These are phyloP conservation scores for Aspergillus biplanus DNA, from an alignment of 495 filamentous ascomycete genomes.

Conservation along the genomic window DNA sequence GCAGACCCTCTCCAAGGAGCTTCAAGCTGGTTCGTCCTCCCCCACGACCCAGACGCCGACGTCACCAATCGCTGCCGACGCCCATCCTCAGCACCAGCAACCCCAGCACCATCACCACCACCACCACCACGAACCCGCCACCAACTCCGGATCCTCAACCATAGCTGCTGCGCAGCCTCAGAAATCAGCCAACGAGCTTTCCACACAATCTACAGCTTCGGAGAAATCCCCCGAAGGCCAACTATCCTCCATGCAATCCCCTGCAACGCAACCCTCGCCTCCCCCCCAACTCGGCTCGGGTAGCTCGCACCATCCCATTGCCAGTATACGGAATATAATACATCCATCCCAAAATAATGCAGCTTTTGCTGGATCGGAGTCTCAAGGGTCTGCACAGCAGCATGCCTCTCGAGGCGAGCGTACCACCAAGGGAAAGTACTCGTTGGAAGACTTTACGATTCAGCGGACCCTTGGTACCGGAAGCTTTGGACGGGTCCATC, in stretches of 20 bases:
- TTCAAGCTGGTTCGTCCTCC: conserved; percentile 59
- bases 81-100: conserved; percentile 29
- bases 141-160: conserved; percentile 15
- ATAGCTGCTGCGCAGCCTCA: conserved; percentile 13
- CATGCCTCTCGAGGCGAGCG: conserved; percentile 47
- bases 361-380: conserved; percentile 16
- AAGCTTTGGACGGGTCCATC: conserved; percentile 93
- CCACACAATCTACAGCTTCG: conserved; percentile 24
- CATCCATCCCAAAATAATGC: conserved; percentile 37
- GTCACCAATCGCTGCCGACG: conserved; percentile 45
- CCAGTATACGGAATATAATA: conserved; percentile 51
- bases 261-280: conserved; percentile 37
- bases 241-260: conserved; percentile 49
- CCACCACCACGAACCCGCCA: conserved; percentile 27
- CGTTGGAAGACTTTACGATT: conserved; percentile 83
- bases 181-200: conserved; percentile 22
- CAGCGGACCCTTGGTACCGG: conserved; percentile 92
- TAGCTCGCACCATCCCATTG: conserved; percentile 34
- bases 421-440: conserved; percentile 97
- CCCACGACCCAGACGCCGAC: conserved; percentile 50
- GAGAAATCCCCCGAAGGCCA: conserved; percentile 28
- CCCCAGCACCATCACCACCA: conserved; percentile 22
- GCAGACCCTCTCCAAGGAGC: conserved; percentile 57
- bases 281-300: conserved; percentile 24
- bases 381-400: conserved; percentile 23